Evolutionary conservation across 2,329 filamentous ascomycete species (phyloP).

Genomic region (Zasmidium cellare): DNA sequence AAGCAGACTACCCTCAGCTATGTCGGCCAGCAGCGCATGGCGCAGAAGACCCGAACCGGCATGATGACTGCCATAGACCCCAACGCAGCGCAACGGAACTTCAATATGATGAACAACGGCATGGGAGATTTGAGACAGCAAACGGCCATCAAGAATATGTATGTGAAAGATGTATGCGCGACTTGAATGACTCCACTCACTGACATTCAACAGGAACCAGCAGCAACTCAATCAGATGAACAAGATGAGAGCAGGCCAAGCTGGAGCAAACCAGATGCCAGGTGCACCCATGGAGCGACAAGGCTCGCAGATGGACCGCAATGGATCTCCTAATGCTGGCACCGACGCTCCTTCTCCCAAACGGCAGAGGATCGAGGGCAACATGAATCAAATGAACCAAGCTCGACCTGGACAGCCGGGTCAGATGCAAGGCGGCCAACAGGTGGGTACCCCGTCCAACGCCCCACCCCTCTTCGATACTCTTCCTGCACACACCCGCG

Average conservation of each 20-base stretch:
- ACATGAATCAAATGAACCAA: constrained; percentile 68
- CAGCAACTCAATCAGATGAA: constrained; percentile 43
- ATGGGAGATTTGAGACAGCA: constrained; percentile 20
- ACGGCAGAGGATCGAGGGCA: constrained; percentile 74
- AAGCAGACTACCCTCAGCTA: constrained; percentile 39
- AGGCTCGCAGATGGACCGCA: constrained; percentile 80
- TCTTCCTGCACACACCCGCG: constrained; percentile 24
- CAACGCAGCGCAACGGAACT: constrained; percentile 36
- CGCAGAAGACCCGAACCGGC: constrained; percentile 66
- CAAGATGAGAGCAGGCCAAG: constrained; percentile 60
- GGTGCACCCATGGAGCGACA: constrained; percentile 87
- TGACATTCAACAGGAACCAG: constrained; percentile 26
- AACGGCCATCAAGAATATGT: constrained; percentile 23
- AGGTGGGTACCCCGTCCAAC: constrained; percentile 34
- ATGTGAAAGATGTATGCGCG: constrained; percentile 15
- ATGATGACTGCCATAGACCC: constrained; percentile 71
- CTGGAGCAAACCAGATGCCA: constrained; percentile 29
- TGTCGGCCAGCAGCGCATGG: constrained; percentile 64
- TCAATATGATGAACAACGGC: constrained; percentile 22
- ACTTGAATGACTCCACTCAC: background rate
- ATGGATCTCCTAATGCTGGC: constrained; percentile 68
- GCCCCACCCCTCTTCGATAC: constrained; percentile 23
- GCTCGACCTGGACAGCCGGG: constrained; percentile 31
- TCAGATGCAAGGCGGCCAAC: constrained; percentile 31
- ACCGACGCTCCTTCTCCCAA: constrained; percentile 91